phyloP scores from a whole-genome alignment of 495 filamentous ascomycete genomes.

The Xylaria curta region DNA sequence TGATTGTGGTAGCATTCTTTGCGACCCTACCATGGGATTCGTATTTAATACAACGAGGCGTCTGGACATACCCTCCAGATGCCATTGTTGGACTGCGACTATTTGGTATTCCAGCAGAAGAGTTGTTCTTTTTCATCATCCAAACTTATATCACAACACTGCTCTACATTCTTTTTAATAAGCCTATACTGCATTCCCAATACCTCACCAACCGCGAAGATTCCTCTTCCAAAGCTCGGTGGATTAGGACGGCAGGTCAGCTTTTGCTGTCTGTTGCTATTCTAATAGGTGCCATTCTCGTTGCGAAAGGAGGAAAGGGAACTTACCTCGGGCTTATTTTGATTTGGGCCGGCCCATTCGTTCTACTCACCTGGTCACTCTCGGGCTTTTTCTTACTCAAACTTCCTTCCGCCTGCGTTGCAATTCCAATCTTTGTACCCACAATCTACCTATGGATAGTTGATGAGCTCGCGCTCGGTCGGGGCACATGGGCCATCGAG shows the following conservation, averaged over 20 bases:
- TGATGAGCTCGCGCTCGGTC: constrained; percentile 64
- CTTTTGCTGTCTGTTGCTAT: constrained; percentile 47
- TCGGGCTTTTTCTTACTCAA: constrained; percentile 64
- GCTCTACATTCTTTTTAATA: constrained; percentile 68
- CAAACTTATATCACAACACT: constrained; percentile 74
- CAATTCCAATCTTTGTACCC: constrained; percentile 62
- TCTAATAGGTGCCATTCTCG: constrained; percentile 44
- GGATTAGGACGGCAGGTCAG: constrained; percentile 46
- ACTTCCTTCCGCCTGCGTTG: constrained; percentile 58
- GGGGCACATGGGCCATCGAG: constrained; percentile 72
- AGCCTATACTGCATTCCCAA: constrained; percentile 62
- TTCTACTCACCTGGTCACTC: constrained; percentile 66
- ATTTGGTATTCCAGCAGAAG: constrained; percentile 67
- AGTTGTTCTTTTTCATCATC: constrained; percentile 77
- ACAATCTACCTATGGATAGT: constrained; percentile 73
- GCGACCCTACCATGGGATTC: constrained; percentile 75
- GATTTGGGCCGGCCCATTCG: constrained; percentile 68
- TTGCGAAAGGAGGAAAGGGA: constrained; percentile 49
- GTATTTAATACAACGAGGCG: constrained; percentile 64
- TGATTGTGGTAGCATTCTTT: constrained; percentile 62
- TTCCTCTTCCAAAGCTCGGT: constrained; percentile 21
- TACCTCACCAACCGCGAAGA: constrained; percentile 54
- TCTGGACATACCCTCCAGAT: constrained; percentile 72
- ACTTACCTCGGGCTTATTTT: constrained; percentile 72
- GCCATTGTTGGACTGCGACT: constrained; percentile 64